Evolutionary conservation across 2,329 filamentous ascomycete species (phyloP).

Genomic region (Xylaria sp.): DNA sequence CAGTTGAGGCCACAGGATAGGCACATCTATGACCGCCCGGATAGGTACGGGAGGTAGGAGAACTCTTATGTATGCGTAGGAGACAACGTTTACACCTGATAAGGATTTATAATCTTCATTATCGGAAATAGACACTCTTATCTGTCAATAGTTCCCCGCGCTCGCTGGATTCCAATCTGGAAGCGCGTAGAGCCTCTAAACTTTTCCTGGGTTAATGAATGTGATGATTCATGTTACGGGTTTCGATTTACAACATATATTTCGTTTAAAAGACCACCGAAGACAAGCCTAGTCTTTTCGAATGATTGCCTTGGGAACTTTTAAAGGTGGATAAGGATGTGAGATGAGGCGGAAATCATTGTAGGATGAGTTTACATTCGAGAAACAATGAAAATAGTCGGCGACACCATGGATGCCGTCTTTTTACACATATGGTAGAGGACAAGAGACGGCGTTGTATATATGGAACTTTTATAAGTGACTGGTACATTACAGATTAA

Average conservation of each 20-base stretch:
- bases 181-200: neutral
- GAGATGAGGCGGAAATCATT: neutral
- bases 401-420: neutral
- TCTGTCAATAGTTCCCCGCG: neutral
- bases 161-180: neutral
- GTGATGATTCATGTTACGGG: neutral
- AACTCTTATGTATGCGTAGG: constrained; percentile 12
- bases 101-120: too few relatives aligned
- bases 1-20: constrained; percentile 57
- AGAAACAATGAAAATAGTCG: neutral
- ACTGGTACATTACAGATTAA: constrained; percentile 8
- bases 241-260: neutral
- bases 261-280: neutral
- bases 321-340: neutral
- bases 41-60: constrained; percentile 57
- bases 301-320: neutral
- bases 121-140: too few relatives aligned
- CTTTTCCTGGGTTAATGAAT: neutral
- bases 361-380: neutral
- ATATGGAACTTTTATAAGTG: constrained; percentile 6
- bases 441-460: neutral
- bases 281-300: neutral
- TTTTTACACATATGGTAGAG: neutral
- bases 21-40: constrained; percentile 54
- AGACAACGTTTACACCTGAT: neutral